Conservation (phyloP, 106 monocot species). For the Agapanthus africanus region DNA sequence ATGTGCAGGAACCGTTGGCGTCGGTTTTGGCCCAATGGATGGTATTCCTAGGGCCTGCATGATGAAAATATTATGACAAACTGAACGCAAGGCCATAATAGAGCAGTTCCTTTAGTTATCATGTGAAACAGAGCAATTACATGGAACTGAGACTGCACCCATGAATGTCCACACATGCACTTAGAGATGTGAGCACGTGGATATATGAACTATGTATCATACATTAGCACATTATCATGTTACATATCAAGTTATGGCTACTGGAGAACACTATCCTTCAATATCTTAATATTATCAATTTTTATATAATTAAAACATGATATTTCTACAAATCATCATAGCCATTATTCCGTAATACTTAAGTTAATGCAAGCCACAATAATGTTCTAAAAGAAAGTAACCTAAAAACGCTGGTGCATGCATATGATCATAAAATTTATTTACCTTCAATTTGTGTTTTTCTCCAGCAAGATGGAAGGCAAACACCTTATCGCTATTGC, state of each 20-base stretch:
- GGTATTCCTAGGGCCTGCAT: constrained; percentile 6
- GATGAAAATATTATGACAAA: not conserved
- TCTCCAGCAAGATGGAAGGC: constrained; percentile 40
- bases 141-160: too few species aligned
- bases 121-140: too few species aligned
- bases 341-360: not conserved
- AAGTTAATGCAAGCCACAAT: not conserved
- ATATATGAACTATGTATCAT: too few species aligned
- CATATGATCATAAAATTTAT: not conserved
- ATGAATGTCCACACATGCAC: too few species aligned
- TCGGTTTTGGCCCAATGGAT: not conserved
- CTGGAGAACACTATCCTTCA: not conserved
- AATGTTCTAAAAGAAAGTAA: not conserved
- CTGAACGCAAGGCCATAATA: not conserved
- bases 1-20: not conserved
- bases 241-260: too few species aligned
- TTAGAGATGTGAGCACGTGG: too few species aligned
- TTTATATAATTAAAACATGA: not conserved
- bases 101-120: too few species aligned
- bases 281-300: not conserved
- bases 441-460: constrained; percentile 17
- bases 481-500: constrained; percentile 49
- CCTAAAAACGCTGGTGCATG: not conserved
- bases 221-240: too few species aligned
- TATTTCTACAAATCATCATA: not conserved